phyloP scores from a whole-genome alignment of 2,329 filamentous ascomycete species.

The Aspergillus calidoustus region DNA sequence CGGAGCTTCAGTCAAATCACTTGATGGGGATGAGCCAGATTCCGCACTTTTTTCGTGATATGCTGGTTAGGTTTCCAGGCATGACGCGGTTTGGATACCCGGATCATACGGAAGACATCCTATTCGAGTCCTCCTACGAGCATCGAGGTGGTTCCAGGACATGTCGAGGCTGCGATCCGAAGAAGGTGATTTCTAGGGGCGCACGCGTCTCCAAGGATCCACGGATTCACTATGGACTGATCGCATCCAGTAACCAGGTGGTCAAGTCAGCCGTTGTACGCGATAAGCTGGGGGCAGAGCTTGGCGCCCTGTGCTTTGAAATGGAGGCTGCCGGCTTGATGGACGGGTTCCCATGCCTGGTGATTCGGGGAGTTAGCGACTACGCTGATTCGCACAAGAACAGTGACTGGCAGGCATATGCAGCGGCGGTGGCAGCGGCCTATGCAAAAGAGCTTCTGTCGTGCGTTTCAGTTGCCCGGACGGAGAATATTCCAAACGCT shows the following conservation, averaged over 20 bases:
- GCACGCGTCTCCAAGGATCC: background rate
- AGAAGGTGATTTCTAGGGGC: background rate
- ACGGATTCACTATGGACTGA: background rate
- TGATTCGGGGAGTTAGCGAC: background rate
- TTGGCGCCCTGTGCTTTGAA: background rate
- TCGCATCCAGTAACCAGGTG: background rate
- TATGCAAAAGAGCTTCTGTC: background rate
- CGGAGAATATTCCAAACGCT: background rate
- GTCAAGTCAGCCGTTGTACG: background rate
- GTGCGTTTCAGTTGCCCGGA: background rate
- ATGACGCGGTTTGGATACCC: background rate
- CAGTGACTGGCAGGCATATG: background rate
- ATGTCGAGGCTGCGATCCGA: background rate
- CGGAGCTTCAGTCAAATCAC: constrained; percentile 16
- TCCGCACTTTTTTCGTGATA: background rate
- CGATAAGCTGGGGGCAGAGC: background rate
- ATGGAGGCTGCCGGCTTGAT: background rate
- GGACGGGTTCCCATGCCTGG: background rate
- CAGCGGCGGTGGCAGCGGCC: background rate
- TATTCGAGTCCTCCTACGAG: background rate
- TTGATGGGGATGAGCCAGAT: background rate
- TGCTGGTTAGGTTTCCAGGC: constrained; percentile 3
- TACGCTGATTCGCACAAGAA: background rate
- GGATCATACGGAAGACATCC: background rate
- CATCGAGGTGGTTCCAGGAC: background rate